Evolutionary conservation across 1,284 basidiomycete species (phyloP).

Genomic region (Mycena citricolor): DNA sequence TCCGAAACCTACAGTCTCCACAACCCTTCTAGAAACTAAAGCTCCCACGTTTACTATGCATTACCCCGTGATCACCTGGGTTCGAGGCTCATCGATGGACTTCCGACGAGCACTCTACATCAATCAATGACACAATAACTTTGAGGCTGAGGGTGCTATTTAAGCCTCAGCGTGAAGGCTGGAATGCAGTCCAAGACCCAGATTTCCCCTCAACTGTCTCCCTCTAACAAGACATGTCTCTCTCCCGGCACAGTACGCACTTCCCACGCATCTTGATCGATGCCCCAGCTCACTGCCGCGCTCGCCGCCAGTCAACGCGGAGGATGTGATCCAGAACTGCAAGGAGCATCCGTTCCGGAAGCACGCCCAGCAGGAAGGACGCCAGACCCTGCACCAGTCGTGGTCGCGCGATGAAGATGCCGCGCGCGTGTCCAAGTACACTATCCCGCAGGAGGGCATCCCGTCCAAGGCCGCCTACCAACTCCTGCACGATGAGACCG

Average conservation of each 20-base stretch:
- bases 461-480: constrained; percentile 62
- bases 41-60: too few relatives aligned
- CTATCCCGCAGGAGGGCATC: constrained; percentile 39
- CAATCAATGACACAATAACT: too few relatives aligned
- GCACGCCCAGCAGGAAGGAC: constrained; percentile 28
- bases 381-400: constrained; percentile 33
- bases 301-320: constrained; percentile 27
- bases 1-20: too few relatives aligned
- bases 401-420: constrained; percentile 44
- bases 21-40: too few relatives aligned
- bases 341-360: constrained; percentile 40
- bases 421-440: constrained; percentile 38
- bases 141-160: too few relatives aligned
- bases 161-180: too few relatives aligned
- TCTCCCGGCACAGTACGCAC: constrained; percentile 30
- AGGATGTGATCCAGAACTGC: constrained; percentile 35
- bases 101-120: too few relatives aligned
- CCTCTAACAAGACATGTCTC: too few relatives aligned
- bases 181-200: too few relatives aligned
- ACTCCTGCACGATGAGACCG: constrained; percentile 83
- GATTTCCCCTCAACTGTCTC: too few relatives aligned
- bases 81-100: too few relatives aligned
- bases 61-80: too few relatives aligned
- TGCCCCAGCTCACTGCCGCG: neutral
- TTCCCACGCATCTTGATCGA: neutral